Evolutionary conservation across 2,329 filamentous ascomycete species (phyloP), one percentile per base, ranked within the genome.

Genomic region (Colletotrichum graminicola): DNA sequence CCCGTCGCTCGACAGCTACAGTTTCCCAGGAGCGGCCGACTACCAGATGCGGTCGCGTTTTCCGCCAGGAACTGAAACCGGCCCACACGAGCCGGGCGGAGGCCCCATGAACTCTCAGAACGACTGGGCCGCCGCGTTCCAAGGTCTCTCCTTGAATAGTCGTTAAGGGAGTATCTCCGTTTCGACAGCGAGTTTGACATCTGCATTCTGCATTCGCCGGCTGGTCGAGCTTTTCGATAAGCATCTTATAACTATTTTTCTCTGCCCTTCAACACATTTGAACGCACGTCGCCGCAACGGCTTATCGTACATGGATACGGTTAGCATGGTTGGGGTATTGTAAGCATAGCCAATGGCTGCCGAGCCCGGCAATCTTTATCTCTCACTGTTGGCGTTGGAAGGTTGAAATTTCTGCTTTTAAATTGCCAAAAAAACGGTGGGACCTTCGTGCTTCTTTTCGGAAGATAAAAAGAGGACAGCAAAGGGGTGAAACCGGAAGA

Each of bases 131-230:
- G 83, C 84, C 64, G 81, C 86, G 7, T 93, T 94, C 78, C 92
- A 94, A 78, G 89, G 92, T 12, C 82, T 94, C 23, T 94, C 92
- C 2, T 86, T 94, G 73, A 92, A 92, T 77, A 88, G 89, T 74
- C 87, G 87, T 72, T 89, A 77, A 82, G 73, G 29, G 41, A 56
- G 34, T 36, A 23, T 57, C 21, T 29, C 18, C 21, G 12, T 51
- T 12, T 62, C 23, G 45, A 36, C 32, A 62, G n/a, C 10, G 32
- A 26, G 4, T 32, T 39, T n/a, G 45, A 39, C 21, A 51, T n/a
- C 36, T 14, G n/a, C n/a, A 52, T 23, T 45, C 45, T 49, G 43
- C 41, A 56, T 61, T 34, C 41, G 41, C 47, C 11, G 4, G 36
- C 11, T 39, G 18, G 51, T 45, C 51, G 43, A 61, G 21, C 26